These are phyloP conservation scores for Acacia crassicarpa DNA, from an alignment of 306 rosid species.

Conservation along the genomic window DNA sequence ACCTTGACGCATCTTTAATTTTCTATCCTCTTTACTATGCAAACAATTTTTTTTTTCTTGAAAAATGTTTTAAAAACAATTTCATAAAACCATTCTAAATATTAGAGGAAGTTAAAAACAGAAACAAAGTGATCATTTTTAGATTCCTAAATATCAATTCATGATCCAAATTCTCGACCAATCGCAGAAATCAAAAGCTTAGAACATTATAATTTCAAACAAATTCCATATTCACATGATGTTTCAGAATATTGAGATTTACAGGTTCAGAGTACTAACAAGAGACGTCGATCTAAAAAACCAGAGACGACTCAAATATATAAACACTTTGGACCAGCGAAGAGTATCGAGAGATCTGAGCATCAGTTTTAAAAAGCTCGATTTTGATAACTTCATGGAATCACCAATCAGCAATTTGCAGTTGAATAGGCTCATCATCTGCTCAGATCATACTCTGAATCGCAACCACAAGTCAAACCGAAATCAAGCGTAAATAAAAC, in stretches of 20 bases:
- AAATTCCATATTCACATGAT: background rate
- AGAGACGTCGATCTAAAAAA: background rate
- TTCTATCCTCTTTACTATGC: no score
- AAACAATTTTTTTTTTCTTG: no score
- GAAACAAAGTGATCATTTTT: no score
- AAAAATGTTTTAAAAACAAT: no score
- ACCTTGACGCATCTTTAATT: no score
- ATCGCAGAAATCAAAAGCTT: background rate
- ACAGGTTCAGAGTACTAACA: background rate
- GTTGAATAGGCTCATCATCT: background rate
- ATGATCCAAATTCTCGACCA: background rate
- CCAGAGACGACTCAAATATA: background rate
- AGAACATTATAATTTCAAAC: background rate
- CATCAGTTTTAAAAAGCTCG: slow-evolving; percentile 9
- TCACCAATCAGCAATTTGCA: background rate
- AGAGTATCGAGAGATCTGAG: background rate
- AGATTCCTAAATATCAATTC: background rate
- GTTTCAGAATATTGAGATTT: background rate
- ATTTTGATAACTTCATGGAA: background rate
- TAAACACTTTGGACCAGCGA: background rate
- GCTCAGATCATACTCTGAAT: background rate
- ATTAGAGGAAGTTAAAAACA: no score
- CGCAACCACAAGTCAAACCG: background rate
- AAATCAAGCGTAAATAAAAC: background rate
- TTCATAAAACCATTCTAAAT: no score